phyloP scores from a whole-genome alignment of 352 stramenopile genomes.

The Globisporangium rhizosaccharum region DNA sequence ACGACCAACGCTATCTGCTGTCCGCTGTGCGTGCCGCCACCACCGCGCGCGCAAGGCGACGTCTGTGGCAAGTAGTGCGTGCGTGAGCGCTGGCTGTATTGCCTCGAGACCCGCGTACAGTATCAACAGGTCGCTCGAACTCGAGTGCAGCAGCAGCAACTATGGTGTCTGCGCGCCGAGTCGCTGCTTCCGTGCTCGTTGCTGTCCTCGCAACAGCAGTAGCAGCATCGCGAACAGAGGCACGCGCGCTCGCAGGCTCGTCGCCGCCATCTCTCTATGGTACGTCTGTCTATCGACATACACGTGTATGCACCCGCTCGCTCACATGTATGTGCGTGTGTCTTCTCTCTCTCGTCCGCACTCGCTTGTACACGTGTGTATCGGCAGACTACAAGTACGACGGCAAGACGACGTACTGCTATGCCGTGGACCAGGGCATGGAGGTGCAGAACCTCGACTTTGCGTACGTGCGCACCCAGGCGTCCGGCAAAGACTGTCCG shows the following conservation, averaged over 20 bases:
- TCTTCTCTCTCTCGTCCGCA: background rate
- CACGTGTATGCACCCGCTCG: background rate
- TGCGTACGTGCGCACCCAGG: conserved; percentile 52
- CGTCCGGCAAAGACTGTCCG: conserved; percentile 39
- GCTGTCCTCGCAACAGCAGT: no score
- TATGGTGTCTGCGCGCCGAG: no score
- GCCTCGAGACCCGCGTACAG: no score
- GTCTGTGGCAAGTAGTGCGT: no score
- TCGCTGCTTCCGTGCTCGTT: no score
- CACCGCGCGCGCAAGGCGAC: no score
- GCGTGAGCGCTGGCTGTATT: no score
- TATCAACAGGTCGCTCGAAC: no score
- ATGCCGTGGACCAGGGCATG: conserved; percentile 71
- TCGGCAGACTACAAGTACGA: conserved; percentile 66
- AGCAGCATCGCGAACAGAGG: no score
- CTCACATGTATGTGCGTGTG: background rate
- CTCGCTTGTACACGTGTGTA: background rate
- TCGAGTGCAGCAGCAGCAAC: no score
- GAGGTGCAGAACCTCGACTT: conserved; percentile 66
- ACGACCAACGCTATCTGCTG: no score
- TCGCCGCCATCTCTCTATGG: conserved; percentile 48
- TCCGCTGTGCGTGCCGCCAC: no score
- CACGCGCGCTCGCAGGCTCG: conserved; percentile 10
- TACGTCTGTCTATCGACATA: conserved; percentile 12
- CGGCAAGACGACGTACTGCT: conserved; percentile 76